Conservation (phyloP, 179 eudicot species). For the Corrigiola litoralis region DNA sequence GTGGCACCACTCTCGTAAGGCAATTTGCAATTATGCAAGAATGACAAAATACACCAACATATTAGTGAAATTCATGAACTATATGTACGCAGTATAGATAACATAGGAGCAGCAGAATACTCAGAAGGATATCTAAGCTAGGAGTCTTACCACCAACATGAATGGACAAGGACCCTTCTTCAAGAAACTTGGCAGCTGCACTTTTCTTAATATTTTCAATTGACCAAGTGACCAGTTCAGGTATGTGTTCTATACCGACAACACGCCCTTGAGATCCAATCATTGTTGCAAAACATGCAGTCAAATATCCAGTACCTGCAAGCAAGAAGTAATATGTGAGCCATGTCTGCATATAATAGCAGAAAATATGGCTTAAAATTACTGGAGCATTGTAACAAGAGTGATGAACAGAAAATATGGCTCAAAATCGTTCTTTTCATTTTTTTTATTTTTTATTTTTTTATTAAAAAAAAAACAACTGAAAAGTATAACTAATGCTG, state of each 20-base stretch:
- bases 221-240: constrained; percentile 65
- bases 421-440: no score
- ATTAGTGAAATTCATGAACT: neutral
- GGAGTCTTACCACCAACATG: constrained; percentile 76
- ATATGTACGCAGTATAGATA: no score
- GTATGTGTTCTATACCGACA: constrained; percentile 94
- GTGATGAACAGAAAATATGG: no score
- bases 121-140: neutral
- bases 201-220: constrained; percentile 66
- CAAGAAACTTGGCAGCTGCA: constrained; percentile 69
- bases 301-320: constrained; percentile 92
- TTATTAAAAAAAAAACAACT: no score
- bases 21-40: neutral
- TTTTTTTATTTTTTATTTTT: no score
- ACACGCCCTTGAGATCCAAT: constrained; percentile 85
- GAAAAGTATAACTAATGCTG: no score
- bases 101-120: no score
- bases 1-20: neutral
- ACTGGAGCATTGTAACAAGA: neutral
- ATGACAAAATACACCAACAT: neutral
- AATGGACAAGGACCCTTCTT: constrained; percentile 64
- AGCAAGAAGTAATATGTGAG: constrained; percentile 9
- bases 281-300: constrained; percentile 94
- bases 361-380: neutral
- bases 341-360: neutral